Percentiles rank a stretch among this genome's conserved stretches.
These are phyloP conservation scores for Neonectria punicea DNA, from an alignment of 2,329 filamentous ascomycete genomes.

Conservation along the genomic window DNA sequence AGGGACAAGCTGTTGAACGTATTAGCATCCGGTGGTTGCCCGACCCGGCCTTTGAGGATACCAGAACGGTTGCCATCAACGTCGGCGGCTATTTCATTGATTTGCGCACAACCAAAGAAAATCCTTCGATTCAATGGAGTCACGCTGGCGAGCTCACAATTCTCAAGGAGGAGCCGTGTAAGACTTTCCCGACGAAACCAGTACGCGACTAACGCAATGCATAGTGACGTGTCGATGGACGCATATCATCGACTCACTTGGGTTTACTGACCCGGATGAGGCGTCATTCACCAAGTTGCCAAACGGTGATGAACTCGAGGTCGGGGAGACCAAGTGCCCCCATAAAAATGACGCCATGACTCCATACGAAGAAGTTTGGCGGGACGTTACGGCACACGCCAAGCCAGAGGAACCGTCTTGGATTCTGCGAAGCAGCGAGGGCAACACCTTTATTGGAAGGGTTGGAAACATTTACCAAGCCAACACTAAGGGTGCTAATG, in stretches of 20 bases:
- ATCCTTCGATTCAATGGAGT: slow-evolving; percentile 35
- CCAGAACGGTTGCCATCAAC: slow-evolving; percentile 38
- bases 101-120: slow-evolving; percentile 21
- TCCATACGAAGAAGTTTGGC: slow-evolving; percentile 38
- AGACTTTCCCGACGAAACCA: neutral
- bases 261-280: slow-evolving; percentile 31
- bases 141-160: slow-evolving; percentile 33
- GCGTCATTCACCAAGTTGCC: slow-evolving; percentile 34
- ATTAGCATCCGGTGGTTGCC: slow-evolving; percentile 41
- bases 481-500: neutral
- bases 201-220: neutral
- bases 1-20: slow-evolving; percentile 34
- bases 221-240: slow-evolving; percentile 39
- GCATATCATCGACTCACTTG: slow-evolving; percentile 38
- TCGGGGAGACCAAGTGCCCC: slow-evolving; percentile 28
- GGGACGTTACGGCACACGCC: slow-evolving; percentile 30
- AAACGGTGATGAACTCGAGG: slow-evolving; percentile 38
- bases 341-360: slow-evolving; percentile 27
- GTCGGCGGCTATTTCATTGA: slow-evolving; percentile 41
- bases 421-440: slow-evolving; percentile 35
- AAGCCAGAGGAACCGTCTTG: slow-evolving; percentile 25
- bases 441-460: slow-evolving; percentile 31
- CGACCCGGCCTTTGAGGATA: slow-evolving; percentile 36
- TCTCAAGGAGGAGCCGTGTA: slow-evolving; percentile 33
- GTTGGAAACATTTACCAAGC: slow-evolving; percentile 22